phyloP scores from a whole-genome alignment of 306 rosid species.

The Inga laurina region DNA sequence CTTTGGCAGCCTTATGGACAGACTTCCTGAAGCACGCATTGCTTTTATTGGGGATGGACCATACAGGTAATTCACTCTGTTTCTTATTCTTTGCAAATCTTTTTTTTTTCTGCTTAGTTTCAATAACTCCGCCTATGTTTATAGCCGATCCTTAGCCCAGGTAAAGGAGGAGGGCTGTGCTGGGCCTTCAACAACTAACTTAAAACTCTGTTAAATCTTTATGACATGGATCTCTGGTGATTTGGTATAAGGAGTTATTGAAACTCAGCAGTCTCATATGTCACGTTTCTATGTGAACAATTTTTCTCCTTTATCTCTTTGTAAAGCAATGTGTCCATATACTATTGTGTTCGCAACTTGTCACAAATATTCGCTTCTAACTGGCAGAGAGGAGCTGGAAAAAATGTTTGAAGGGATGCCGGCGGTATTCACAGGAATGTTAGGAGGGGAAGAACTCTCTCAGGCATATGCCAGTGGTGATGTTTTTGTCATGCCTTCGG shows the following conservation, averaged over 20 bases:
- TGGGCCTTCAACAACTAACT: too few relatives aligned
- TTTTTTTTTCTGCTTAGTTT: too few relatives aligned
- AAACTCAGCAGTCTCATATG: not conserved
- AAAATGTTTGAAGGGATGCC: constrained; percentile 90
- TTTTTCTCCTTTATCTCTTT: not conserved
- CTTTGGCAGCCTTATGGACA: constrained; percentile 78
- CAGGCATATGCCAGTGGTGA: constrained; percentile 96
- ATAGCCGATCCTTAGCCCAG: too few relatives aligned
- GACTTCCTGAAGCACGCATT: constrained; percentile 86
- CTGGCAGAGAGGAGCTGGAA: constrained; percentile 83
- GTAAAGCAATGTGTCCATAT: constrained; percentile 15
- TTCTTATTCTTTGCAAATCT: not conserved
- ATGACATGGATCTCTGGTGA: not conserved
- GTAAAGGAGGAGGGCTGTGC: too few relatives aligned
- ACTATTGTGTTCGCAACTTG: not conserved
- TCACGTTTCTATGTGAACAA: not conserved
- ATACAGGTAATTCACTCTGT: constrained; percentile 62
- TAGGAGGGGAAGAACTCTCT: constrained; percentile 92
- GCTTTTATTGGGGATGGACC: constrained; percentile 98
- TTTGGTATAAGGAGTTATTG: not conserved
- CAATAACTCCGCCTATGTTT: too few relatives aligned
- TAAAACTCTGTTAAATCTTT: too few relatives aligned
- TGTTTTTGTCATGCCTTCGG: constrained; percentile 95
- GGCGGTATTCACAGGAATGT: constrained; percentile 91
- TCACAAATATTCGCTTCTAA: constrained; percentile 23